Base-by-base conservation (phyloP, 148 eudicot species). In the Cornus controversa region DNA sequence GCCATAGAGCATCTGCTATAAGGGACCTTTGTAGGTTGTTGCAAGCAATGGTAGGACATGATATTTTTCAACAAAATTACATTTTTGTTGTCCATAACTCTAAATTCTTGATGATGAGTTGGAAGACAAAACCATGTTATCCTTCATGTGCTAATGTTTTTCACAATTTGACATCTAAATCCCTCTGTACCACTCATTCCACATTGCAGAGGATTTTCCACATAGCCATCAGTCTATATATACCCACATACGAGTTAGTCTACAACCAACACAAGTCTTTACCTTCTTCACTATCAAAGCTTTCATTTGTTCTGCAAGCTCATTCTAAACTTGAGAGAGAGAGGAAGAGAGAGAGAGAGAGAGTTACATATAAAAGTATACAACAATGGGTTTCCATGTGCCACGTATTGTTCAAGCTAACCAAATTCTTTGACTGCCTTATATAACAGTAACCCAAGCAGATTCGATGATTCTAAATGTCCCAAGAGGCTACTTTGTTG, bases 401-500 rank as follows among this genome's bases (percentile, higher is more conserved):
- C 64, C 64, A 22, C 64, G 25, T 60, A 60, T 60, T n/a, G 6
- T 60, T 65, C 64, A 77, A 20, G 69, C 84, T 5, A 81, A 73
- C 66, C 69, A 77, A 53, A 73, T 29, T 28, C 64, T 82, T 27
- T 53, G 54, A 24, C 14, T 54, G 37, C 71, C 66, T 23, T 74
- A 67, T 4, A 45, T 47, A 27, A 18, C 6, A 10, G 68, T 45
- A 68, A 54, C 24, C 34, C 69, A 67, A 69, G 73, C 72, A 79
- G 72, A 25, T 40, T 65, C 68, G n/a, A 37, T 70, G 4, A 27
- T 60, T 37, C 8, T n/a, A 15, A 69, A 75, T 67, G 87, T 73
- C 36, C 82, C 80, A 4, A 85, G 76, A 67, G 82, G 87, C 6
- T 80, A 85, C 40, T 71, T 82, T 34, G 77, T 79, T 29, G 77